Evolutionary conservation across 176 grass and related monocot genomes (phyloP).

Genomic region (Avena eriantha): DNA sequence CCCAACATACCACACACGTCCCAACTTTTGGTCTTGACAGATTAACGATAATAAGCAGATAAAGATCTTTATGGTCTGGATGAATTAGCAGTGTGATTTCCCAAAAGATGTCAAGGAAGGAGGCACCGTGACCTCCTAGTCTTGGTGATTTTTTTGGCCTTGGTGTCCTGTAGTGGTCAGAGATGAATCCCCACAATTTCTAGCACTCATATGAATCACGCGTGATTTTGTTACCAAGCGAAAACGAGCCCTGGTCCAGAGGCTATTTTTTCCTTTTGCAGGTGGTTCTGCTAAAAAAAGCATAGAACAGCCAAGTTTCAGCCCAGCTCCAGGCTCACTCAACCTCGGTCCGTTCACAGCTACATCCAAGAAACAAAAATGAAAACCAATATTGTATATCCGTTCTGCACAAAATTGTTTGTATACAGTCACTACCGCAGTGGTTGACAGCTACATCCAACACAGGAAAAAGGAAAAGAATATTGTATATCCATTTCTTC

Average conservation of each 20-base stretch:
- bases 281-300: not conserved
- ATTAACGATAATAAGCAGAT: not conserved
- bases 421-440: not conserved
- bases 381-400: not conserved
- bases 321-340: not conserved
- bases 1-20: not conserved
- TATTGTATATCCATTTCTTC: not conserved
- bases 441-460: not conserved
- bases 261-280: not conserved
- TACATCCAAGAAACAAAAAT: not conserved
- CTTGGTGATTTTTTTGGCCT: not conserved
- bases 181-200: not conserved
- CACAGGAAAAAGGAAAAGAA: not conserved
- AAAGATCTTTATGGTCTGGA: not conserved
- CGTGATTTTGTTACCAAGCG: not conserved
- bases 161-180: not conserved
- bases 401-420: not conserved
- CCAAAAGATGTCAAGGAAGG: not conserved
- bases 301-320: not conserved
- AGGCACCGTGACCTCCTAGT: not conserved
- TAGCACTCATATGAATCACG: not conserved
- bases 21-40: not conserved
- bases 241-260: not conserved
- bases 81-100: not conserved
- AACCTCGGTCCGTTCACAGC: not conserved